Evolutionary conservation across 1,139 yeast species (phyloP).

Genomic region (Kluyveromyces sp.): DNA sequence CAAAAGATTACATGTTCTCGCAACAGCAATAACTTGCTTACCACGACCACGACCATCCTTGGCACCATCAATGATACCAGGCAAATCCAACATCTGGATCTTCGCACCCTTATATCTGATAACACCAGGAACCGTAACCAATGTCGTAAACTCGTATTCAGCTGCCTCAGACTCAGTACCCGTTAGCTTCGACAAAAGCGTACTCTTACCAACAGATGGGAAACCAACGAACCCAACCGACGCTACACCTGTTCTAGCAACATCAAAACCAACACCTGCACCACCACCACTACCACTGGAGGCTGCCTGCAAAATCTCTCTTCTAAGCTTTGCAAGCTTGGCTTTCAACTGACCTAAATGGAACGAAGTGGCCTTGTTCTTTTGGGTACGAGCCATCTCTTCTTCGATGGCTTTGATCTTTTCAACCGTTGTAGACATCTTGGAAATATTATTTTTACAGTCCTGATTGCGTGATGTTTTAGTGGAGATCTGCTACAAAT

Average conservation of each 20-base stretch:
- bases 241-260: constrained; percentile 95
- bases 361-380: constrained; percentile 91
- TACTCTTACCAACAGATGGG: constrained; percentile 96
- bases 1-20: constrained; percentile 87
- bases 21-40: constrained; percentile 96
- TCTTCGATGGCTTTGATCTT: constrained; percentile 88
- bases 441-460: not conserved
- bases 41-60: constrained; percentile 99
- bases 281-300: constrained; percentile 82
- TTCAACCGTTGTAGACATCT: constrained; percentile 75
- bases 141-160: constrained; percentile 92
- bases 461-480: not conserved
- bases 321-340: constrained; percentile 84
- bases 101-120: constrained; percentile 95
- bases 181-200: constrained; percentile 76
- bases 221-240: constrained; percentile 96
- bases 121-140: constrained; percentile 96
- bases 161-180: constrained; percentile 98
- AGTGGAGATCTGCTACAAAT: too few species aligned
- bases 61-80: constrained; percentile 98
- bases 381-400: constrained; percentile 91
- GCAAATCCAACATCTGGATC: constrained; percentile 94
- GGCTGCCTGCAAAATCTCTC: constrained; percentile 80
- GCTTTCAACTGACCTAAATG: constrained; percentile 97
- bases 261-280: constrained; percentile 88